phyloP scores from a whole-genome alignment of 164 flowering plant species.

The Tetracentron sinense region DNA sequence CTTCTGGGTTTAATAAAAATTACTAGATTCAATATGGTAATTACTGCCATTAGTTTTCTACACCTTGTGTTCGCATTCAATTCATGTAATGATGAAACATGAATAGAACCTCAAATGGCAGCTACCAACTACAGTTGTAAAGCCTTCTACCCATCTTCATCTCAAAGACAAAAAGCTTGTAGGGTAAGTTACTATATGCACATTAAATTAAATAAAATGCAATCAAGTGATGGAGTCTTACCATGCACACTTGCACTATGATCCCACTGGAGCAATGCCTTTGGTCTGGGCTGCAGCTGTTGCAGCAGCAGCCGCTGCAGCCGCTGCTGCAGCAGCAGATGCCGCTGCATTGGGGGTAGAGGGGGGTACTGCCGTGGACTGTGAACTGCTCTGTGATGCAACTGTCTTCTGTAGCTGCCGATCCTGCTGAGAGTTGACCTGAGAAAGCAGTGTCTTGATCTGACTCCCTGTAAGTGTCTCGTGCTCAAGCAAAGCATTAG shows the following conservation, averaged over 20 bases:
- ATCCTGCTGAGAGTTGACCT: conserved; percentile 46
- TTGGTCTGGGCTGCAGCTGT: conserved; percentile 72
- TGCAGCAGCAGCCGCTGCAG: conserved; percentile 77
- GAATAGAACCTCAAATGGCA: not conserved
- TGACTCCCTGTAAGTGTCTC: conserved; percentile 85
- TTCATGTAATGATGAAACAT: conserved; percentile 4
- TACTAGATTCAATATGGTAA: not conserved
- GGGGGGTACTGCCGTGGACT: conserved; percentile 50
- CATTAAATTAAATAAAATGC: conserved; percentile 20
- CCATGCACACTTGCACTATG: conserved; percentile 28
- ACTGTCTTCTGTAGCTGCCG: conserved; percentile 35
- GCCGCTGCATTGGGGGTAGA: conserved; percentile 62
- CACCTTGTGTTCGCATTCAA: not conserved
- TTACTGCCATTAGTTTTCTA: not conserved
- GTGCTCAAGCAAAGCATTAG: conserved; percentile 79
- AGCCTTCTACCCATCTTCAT: not conserved
- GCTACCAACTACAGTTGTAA: not conserved
- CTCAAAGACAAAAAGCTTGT: not conserved
- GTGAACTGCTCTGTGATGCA: conserved; percentile 36
- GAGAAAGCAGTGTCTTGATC: conserved; percentile 65
- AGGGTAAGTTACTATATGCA: conserved; percentile 25
- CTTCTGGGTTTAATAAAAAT: not conserved
- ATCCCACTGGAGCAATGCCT: conserved; percentile 81
- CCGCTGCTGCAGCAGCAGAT: conserved; percentile 67
- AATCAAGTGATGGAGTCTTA: conserved; percentile 7